A percentile compares a stretch with the other conserved stretches of the same genome.
These are phyloP conservation scores for Kickxella alabastrina DNA, from an alignment of 192 early-diverging fungal species.

Conservation along the genomic window DNA sequence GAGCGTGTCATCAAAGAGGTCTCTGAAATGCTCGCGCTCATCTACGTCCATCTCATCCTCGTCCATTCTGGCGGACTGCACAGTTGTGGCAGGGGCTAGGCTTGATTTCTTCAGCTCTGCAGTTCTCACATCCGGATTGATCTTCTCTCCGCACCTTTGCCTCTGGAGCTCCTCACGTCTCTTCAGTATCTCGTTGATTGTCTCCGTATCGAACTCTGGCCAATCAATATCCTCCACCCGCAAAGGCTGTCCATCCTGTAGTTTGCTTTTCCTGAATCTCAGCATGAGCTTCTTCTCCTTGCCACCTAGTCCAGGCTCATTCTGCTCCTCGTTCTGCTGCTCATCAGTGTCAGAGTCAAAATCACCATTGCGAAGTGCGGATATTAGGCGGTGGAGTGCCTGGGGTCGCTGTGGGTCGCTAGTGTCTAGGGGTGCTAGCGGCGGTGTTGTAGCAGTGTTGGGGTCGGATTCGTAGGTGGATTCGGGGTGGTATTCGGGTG, in stretches of 20 bases:
- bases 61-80: background rate
- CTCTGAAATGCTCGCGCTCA: background rate
- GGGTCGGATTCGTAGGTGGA: too few species aligned
- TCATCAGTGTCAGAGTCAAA: too few species aligned
- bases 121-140: too few species aligned
- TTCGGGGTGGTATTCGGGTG: too few species aligned
- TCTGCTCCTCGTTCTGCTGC: background rate
- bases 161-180: constrained; percentile 37
- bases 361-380: background rate
- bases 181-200: constrained; percentile 37
- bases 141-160: constrained; percentile 6
- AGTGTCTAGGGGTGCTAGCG: too few species aligned
- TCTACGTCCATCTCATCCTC: background rate
- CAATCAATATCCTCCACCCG: constrained; percentile 45
- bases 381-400: background rate
- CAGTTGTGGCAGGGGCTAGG: constrained; percentile 20
- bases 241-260: background rate
- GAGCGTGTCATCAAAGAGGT: background rate
- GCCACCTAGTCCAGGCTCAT: background rate
- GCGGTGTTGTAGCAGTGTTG: too few species aligned
- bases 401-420: too few species aligned
- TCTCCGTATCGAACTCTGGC: constrained; percentile 48
- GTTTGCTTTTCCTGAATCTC: constrained; percentile 25
- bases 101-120: constrained; percentile 45
- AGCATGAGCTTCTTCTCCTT: constrained; percentile 37